These are phyloP conservation scores for slime mould (Dictyostelium discoideum) DNA, from an alignment of 78 protist species.

Conservation along the genomic window dicty_2.7 NC_007090.3:1712501-1713000, in stretches of 20 bases:
- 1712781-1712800: constrained; percentile 38
- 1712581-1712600: constrained; percentile 80
- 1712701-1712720: constrained; percentile 80
- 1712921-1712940: background rate
- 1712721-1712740: constrained; percentile 58
- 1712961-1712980: constrained; percentile 83
- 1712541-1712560: constrained; percentile 69
- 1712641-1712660: constrained; percentile 5
- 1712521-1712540: constrained; percentile 70
- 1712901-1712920: constrained; percentile 61
- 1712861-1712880: constrained; percentile 84
- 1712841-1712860: constrained; percentile 52
- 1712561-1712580: constrained; percentile 59
- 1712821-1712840: constrained; percentile 45
- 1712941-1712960: constrained; percentile 41
- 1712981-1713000: constrained; percentile 85
- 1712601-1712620: constrained; percentile 69
- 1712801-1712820: constrained; percentile 50
- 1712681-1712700: constrained; percentile 89
- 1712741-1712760: constrained; percentile 84
- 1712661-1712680: constrained; percentile 6
- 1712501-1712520: constrained; percentile 61
- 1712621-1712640: constrained; percentile 76
- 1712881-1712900: constrained; percentile 67
- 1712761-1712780: constrained; percentile 81